phyloP scores from a whole-genome alignment of 148 eudicot genomes.

The Chenopodium album region DNA sequence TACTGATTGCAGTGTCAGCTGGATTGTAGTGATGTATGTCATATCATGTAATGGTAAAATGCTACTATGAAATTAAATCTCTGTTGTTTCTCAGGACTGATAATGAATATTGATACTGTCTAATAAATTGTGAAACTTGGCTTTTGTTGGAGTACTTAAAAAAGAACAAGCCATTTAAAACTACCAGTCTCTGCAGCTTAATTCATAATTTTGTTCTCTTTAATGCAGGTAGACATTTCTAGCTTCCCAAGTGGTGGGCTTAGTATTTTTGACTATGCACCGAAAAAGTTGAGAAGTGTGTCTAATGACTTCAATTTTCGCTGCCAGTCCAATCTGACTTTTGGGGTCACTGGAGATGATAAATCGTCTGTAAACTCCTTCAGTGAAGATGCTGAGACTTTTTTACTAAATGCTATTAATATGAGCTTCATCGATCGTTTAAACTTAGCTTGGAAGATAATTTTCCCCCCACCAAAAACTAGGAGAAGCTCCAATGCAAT shows the following conservation, averaged over 20 bases:
- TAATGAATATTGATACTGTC: background rate
- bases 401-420: constrained; percentile 68
- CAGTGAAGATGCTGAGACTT: constrained; percentile 66
- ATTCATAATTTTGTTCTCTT: background rate
- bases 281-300: constrained; percentile 37
- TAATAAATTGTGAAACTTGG: background rate
- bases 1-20: no score
- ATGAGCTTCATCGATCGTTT: constrained; percentile 86
- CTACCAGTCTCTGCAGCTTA: background rate
- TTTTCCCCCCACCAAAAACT: constrained; percentile 64
- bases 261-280: constrained; percentile 31
- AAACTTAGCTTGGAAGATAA: constrained; percentile 88
- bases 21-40: background rate
- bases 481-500: constrained; percentile 67
- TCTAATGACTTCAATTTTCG: constrained; percentile 35
- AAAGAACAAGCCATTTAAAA: background rate
- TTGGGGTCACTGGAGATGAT: constrained; percentile 48
- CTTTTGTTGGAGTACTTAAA: background rate
- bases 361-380: constrained; percentile 50
- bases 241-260: constrained; percentile 47
- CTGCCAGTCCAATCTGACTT: constrained; percentile 60
- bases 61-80: background rate
- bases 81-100: background rate
- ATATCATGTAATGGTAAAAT: background rate
- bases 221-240: constrained; percentile 58